These are phyloP conservation scores for Mariannaea sp. DNA, from an alignment of 2,329 filamentous ascomycete genomes.

Conservation along the genomic window DNA sequence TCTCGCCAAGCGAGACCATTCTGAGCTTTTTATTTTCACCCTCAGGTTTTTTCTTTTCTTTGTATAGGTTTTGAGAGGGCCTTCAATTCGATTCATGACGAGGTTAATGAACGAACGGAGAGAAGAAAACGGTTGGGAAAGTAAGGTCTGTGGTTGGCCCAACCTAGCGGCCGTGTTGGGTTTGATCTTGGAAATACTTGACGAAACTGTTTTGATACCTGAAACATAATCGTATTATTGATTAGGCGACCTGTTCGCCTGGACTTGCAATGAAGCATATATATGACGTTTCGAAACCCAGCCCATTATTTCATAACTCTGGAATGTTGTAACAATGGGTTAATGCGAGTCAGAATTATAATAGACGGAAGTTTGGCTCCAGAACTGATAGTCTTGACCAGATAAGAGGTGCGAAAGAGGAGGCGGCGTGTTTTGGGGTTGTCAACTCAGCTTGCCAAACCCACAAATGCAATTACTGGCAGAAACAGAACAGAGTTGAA, in stretches of 20 bases:
- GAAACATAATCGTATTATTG: slow-evolving; percentile 35
- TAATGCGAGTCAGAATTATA: too few relatives aligned
- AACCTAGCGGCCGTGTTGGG: slow-evolving; percentile 22
- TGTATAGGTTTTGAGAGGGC: slow-evolving; percentile 25
- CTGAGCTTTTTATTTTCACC: too few relatives aligned
- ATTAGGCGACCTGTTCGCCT: slow-evolving; percentile 6
- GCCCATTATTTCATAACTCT: too few relatives aligned
- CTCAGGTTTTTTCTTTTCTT: slow-evolving; percentile 17
- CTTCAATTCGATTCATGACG: slow-evolving; percentile 21
- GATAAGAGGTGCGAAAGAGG: too few relatives aligned
- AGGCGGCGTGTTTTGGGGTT: too few relatives aligned
- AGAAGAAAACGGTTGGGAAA: slow-evolving; percentile 16
- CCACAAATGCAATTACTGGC: neutral
- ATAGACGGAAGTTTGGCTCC: too few relatives aligned
- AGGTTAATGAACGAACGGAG: slow-evolving; percentile 21
- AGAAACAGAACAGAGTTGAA: neutral
- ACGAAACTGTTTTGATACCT: slow-evolving; percentile 37
- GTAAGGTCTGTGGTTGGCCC: slow-evolving; percentile 14
- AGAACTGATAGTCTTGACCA: neutral
- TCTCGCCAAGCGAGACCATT: slow-evolving; percentile 11
- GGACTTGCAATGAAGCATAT: slow-evolving; percentile 3
- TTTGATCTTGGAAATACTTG: slow-evolving; percentile 26
- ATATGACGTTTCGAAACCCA: neutral
- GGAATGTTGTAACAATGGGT: neutral
- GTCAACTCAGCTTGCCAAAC: too few relatives aligned